These are phyloP conservation scores for Picea sitchensis DNA, from an alignment of 75 land plant species.

Conservation along the genomic window DNA sequence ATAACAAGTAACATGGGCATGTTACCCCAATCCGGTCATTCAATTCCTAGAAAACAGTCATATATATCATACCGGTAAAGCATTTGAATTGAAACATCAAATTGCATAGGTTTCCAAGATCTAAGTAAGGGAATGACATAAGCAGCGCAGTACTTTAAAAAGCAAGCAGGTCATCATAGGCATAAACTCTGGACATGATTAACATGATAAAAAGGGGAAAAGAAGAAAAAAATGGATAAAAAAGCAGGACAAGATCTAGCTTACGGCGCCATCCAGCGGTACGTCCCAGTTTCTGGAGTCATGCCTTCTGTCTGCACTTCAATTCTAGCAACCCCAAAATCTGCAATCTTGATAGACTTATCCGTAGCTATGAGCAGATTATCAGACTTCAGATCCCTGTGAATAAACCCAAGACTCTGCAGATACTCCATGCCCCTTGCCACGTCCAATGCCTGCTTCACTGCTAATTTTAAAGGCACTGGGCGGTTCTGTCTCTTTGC, in stretches of 20 bases:
- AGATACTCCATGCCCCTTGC: slow-evolving; percentile 67
- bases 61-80: background rate
- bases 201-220: background rate
- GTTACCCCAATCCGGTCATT: background rate
- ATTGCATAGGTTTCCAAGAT: background rate
- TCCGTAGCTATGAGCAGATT: slow-evolving; percentile 50
- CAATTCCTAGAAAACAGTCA: background rate
- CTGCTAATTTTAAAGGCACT: slow-evolving; percentile 48
- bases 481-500: slow-evolving; percentile 37
- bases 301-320: slow-evolving; percentile 63
- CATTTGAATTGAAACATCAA: slow-evolving; percentile 1
- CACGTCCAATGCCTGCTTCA: slow-evolving; percentile 57
- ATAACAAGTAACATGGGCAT: background rate
- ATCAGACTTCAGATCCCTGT: slow-evolving; percentile 62
- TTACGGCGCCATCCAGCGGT: slow-evolving; percentile 81
- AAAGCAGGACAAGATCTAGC: slow-evolving; percentile 19
- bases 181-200: background rate
- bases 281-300: slow-evolving; percentile 72
- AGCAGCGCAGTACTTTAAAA: background rate
- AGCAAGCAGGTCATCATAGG: background rate
- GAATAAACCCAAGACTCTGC: slow-evolving; percentile 49
- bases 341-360: slow-evolving; percentile 64
- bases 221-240: background rate
- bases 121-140: background rate
- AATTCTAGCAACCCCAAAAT: slow-evolving; percentile 66